These are phyloP conservation scores for Microdochium bolleyi DNA, from an alignment of 2,329 filamentous ascomycete genomes.

Conservation along the genomic window DNA sequence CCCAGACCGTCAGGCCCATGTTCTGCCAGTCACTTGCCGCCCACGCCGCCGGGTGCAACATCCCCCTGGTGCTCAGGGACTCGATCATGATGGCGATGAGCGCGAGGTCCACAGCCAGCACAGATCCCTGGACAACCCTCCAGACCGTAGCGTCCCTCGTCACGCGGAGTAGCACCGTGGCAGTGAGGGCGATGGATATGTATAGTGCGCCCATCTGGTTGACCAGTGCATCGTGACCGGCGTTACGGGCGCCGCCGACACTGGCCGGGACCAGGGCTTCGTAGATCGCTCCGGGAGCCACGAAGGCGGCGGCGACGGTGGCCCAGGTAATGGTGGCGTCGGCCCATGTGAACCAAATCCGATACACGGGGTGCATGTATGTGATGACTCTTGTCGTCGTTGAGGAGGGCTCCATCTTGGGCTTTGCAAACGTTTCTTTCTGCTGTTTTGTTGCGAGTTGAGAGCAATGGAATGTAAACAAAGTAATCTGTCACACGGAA, in stretches of 20 bases:
- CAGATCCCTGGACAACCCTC: background rate
- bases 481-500: too few relatives aligned
- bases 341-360: background rate
- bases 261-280: background rate
- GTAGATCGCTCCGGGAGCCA: background rate
- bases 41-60: background rate
- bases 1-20: background rate
- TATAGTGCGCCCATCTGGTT: background rate
- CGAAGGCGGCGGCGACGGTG: background rate
- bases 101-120: background rate
- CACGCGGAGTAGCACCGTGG: background rate
- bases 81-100: background rate
- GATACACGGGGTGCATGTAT: background rate
- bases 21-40: background rate
- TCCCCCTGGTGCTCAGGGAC: background rate
- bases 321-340: background rate
- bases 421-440: too few relatives aligned
- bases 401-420: too few relatives aligned
- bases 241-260: background rate
- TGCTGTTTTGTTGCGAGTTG: too few relatives aligned
- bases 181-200: background rate
- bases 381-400: background rate
- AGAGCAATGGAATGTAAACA: too few relatives aligned
- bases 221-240: background rate
- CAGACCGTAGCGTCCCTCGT: background rate